Evolutionary conservation across 768 basidiomycete species (phyloP), one percentile per base, ranked within the genome.

Genomic region (Dendrothele bispora): DNA sequence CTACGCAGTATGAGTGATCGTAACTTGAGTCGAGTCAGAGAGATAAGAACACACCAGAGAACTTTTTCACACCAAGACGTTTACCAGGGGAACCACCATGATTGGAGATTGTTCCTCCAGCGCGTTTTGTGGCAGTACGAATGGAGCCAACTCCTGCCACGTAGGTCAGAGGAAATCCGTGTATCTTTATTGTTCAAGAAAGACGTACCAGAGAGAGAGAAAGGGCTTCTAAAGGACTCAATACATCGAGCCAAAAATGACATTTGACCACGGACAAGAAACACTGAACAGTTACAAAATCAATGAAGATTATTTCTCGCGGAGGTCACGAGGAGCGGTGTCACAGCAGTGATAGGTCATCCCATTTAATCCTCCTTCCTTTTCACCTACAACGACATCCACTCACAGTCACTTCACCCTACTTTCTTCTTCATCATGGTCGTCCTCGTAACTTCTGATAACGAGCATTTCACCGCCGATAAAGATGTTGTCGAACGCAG

Each of bases 81-180:
- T 92, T 88, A 54, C 97, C 97, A 11, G 92, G 86, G 1, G 93
- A 94, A 51, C 91, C 88, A 50, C 95, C 85, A 57, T 93, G 88
- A 64, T 98, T 98, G 65, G 88, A 84, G 3, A 94, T 88, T 7
- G 88, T 91, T 32, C 97, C 97, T 57, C 95, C 95, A 37, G 94
- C 95, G 35, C 92, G 84, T 69, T 99, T 99, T 48, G 97, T 98
- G 28, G 97, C 94, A 11, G 88, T 95, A 61, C 95, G 86, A 40
- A 95, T 74, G 35, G 93, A 80, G 25, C 86, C 84, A 59, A 69
- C 46, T 27, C 68, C 78, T 77, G n/a, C n/a, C n/a, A n/a, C n/a
- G n/a, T n/a, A 26, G 10, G 40, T 37, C 25, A 45, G 40, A 36
- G 30, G 15, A 27, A 46, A 45, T 35, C 17, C 44, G 21, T 48